Evolutionary conservation across 768 basidiomycete genomes (phyloP).

Genomic region (Royoungia palumana): DNA sequence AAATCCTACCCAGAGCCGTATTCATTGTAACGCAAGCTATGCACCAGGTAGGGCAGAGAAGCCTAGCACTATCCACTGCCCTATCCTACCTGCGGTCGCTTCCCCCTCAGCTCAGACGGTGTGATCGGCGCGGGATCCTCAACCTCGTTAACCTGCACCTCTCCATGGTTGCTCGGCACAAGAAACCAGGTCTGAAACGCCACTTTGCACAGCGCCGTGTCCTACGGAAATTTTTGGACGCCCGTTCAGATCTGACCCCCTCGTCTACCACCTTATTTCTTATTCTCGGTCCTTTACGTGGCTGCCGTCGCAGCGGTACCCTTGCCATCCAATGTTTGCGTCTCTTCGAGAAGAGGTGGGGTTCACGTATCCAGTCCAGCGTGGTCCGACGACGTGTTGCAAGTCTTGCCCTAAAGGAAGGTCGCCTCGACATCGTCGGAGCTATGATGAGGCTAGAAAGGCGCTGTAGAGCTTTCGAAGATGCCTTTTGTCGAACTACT

Average conservation of each 20-base stretch:
- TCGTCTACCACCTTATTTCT: constrained; percentile 57
- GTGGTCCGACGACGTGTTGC: constrained; percentile 59
- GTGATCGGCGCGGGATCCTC: constrained; percentile 38
- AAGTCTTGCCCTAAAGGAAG: constrained; percentile 60
- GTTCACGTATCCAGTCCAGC: constrained; percentile 49
- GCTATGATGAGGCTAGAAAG: constrained; percentile 22
- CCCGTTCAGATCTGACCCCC: constrained; percentile 51
- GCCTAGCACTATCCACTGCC: constrained; percentile 44
- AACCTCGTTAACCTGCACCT: constrained; percentile 48
- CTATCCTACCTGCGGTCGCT: constrained; percentile 48
- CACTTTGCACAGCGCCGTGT: constrained; percentile 44
- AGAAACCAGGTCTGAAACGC: constrained; percentile 38
- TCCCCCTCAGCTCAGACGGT: constrained; percentile 39
- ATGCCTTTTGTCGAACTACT: constrained; percentile 7
- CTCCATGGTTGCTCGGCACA: constrained; percentile 35
- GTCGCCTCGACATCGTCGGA: constrained; percentile 48
- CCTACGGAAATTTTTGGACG: constrained; percentile 42
- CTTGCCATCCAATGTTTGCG: constrained; percentile 45
- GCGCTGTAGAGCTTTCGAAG: constrained; percentile 6
- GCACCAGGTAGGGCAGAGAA: constrained; percentile 38
- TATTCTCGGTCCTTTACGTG: constrained; percentile 50
- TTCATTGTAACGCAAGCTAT: constrained; percentile 46
- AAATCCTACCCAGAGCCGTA: constrained; percentile 42
- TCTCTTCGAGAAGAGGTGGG: constrained; percentile 54
- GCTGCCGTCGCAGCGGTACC: constrained; percentile 51